These are phyloP conservation scores for Neoboletus subvelutipes DNA, from an alignment of 768 basidiomycete species.

Conservation along the genomic window DNA sequence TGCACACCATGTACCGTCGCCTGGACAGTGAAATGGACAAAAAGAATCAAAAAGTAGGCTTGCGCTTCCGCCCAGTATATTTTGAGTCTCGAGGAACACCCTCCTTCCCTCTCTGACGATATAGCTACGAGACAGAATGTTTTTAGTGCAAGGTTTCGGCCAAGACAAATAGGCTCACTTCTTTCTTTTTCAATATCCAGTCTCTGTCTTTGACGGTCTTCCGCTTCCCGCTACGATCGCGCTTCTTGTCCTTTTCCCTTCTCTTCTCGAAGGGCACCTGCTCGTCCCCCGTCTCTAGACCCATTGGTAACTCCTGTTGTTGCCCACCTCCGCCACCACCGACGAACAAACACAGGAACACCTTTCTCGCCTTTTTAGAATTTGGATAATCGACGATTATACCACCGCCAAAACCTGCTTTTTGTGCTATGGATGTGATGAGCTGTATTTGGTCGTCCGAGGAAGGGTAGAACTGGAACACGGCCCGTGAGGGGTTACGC, in stretches of 20 bases:
- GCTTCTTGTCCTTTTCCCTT: constrained; percentile 62
- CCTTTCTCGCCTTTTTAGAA: constrained; percentile 92
- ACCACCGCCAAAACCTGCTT: constrained; percentile 95
- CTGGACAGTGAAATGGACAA: neutral
- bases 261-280: constrained; percentile 75
- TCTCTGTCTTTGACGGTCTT: constrained; percentile 75
- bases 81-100: constrained; percentile 83
- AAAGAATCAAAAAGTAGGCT: constrained; percentile 61
- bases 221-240: constrained; percentile 63
- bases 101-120: constrained; percentile 82
- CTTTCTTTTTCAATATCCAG: constrained; percentile 97
- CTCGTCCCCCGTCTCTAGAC: constrained; percentile 68
- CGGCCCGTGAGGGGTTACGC: constrained; percentile 79
- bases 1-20: constrained; percentile 2
- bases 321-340: constrained; percentile 64
- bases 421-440: constrained; percentile 89
- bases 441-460: constrained; percentile 97
- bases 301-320: constrained; percentile 70
- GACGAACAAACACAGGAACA: constrained; percentile 91
- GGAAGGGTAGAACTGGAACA: constrained; percentile 94
- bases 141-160: constrained; percentile 2
- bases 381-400: constrained; percentile 97
- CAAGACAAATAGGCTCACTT: constrained; percentile 47
- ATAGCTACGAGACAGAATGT: constrained; percentile 48
- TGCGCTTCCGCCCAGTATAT: constrained; percentile 91